A percentile compares a stretch with the other conserved stretches of the same genome.
These are phyloP conservation scores for Oryza officinalis DNA, from an alignment of 176 grass and related monocot species.

Conservation along the genomic window DNA sequence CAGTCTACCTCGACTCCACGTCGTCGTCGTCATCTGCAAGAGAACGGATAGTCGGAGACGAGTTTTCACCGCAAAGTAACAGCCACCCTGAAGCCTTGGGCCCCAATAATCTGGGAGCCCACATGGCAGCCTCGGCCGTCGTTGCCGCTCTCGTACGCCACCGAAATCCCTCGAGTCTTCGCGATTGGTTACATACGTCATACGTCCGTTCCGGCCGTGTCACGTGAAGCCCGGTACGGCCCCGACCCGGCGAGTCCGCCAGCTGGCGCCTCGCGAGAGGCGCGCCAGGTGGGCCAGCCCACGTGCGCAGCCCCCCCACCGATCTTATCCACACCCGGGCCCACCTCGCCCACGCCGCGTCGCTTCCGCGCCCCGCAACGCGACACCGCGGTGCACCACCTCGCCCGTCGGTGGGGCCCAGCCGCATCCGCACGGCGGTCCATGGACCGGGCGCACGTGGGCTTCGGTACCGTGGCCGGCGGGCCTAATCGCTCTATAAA, in stretches of 20 bases:
- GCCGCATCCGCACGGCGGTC: not conserved
- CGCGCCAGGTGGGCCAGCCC: slow-evolving; percentile 29
- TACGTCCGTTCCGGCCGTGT: not conserved
- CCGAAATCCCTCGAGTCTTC: not conserved
- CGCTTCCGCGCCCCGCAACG: slow-evolving; percentile 8
- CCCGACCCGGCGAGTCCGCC: not conserved
- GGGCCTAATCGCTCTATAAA: slow-evolving; percentile 44
- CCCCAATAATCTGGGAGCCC: not conserved
- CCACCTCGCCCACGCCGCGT: not conserved
- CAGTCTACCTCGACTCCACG: too few relatives aligned
- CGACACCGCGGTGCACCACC: not conserved
- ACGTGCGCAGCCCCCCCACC: slow-evolving; percentile 36
- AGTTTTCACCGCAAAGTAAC: not conserved
- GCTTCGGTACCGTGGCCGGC: not conserved
- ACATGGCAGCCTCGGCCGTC: not conserved
- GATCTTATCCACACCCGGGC: slow-evolving; percentile 46
- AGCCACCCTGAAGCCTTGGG: not conserved
- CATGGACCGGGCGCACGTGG: not conserved
- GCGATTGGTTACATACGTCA: not conserved
- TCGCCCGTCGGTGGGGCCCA: not conserved
- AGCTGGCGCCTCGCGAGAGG: slow-evolving; percentile 22
- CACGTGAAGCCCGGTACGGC: slow-evolving; percentile 27
- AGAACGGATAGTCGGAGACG: too few relatives aligned
- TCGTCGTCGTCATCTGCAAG: not conserved
- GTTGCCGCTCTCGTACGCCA: not conserved